Evolutionary conservation across 108 stramenopile genomes (phyloP), one percentile per base, ranked within the genome.

Genomic region (Skeletonema grethae): DNA sequence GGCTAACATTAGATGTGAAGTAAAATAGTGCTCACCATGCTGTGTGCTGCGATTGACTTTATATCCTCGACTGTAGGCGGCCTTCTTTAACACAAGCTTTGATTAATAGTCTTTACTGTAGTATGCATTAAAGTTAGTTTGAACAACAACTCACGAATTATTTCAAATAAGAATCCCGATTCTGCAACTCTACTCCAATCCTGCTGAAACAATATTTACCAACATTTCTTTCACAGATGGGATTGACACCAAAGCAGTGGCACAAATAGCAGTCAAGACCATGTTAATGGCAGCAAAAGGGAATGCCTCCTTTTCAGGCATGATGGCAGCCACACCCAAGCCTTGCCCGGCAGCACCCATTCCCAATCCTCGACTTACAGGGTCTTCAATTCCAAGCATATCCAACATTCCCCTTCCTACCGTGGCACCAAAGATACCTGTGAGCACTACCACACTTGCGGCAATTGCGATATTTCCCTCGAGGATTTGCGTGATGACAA

Each of bases 331-430:
- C 35, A 74, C 82, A 25, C 85, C 85, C 57, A 85, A 61, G 29
- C 85, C 76, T 30, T 83, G 85, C n/a, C 74, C 82, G 10, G 85
- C 72, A 15, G 85, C 80, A 31, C 85, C 85, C 67, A 85, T 81
- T 45, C 85, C 85, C 61, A 85, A 61, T 24, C 85, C 85, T 28
- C 85, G 56, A 64, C 77, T 70, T 31, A 85, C 79, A 11, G 82
- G 82, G 72, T 85, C 85, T 12, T 72, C 59, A 38, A 85, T 69
- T 6, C 65, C 65, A 7, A 67, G 63, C 15, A 58, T 32, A 68
- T 85, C 74, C 66, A 85, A 65, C 38, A 77, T 24, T 25, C 48
- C 57, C 20, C 67, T 57, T 16, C 85, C 85, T 62, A 80, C 67
- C 0, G 71, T 85, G 22, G 80, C 85, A 71, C 70, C 85, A 55